Percentiles rank a stretch among this genome's conserved stretches.
phyloP scores from a whole-genome alignment of 2,329 filamentous ascomycete genomes.

The Fusarium haematococcum region DNA sequence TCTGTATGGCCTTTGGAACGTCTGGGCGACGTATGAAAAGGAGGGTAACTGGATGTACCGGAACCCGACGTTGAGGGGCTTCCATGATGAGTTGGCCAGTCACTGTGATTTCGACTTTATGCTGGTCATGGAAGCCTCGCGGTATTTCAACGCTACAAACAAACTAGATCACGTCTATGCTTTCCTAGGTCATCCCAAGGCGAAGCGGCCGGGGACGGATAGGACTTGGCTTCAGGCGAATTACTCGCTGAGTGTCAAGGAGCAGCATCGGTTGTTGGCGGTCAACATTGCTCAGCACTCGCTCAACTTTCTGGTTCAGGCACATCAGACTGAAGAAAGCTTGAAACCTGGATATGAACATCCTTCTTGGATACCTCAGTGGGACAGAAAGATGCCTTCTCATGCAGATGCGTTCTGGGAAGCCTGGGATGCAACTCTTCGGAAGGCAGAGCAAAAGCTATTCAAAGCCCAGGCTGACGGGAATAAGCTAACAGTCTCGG shows the following conservation, averaged over 20 bases:
- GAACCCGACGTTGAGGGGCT: neutral
- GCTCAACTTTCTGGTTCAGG: constrained; percentile 3
- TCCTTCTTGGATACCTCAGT: constrained; percentile 8
- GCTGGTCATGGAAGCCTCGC: constrained; percentile 15
- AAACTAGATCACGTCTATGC: constrained; percentile 15
- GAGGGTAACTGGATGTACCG: constrained; percentile 6
- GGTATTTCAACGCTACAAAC: constrained; percentile 18
- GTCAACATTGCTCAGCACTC: neutral
- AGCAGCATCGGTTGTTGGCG: constrained; percentile 8
- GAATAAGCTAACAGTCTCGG: neutral
- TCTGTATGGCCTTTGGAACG: constrained; percentile 14
- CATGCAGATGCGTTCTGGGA: constrained; percentile 20
- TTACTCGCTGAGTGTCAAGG: neutral
- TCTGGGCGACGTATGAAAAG: constrained; percentile 17
- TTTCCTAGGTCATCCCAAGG: constrained; percentile 13
- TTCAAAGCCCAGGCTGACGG: neutral
- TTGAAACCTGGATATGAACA: neutral
- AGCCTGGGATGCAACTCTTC: constrained; percentile 15
- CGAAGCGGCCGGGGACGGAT: neutral
- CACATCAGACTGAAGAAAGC: constrained; percentile 1
- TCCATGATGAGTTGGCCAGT: neutral
- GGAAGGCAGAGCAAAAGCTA: neutral
- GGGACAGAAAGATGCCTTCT: neutral
- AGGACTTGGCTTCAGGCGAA: constrained; percentile 10
- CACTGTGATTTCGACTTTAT: constrained; percentile 13